Base-by-base conservation (phyloP, 345 rosid species). In the Ailanthus altissimus region DNA sequence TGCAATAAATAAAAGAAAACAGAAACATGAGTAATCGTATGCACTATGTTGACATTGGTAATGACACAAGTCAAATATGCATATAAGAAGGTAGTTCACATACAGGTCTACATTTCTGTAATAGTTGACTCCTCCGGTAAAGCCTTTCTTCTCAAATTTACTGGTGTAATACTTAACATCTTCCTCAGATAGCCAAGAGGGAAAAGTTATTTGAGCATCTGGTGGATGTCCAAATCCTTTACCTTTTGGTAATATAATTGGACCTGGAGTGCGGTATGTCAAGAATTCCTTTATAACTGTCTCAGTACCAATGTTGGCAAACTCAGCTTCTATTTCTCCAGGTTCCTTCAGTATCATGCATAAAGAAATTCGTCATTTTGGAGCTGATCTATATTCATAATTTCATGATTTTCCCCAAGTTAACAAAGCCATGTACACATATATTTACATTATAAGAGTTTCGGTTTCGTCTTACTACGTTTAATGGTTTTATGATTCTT, bases 101-200 rank as follows among this genome's bases (percentile, higher is more conserved):
- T 88, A 91, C 97, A 84, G 77, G 77, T 93, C 83, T 72, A 90
- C 18, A 67, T 86, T 86, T 75, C 97, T 86, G 80, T 94, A 94
- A 83, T 91, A 93, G 88, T 94, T 94, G 36, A 94, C 64, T 43
- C 80, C 85, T 62, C 94, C 91, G 6, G 97, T 91, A 84, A 94
- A 93, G 66, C 98, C 95, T 49, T 59, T 92, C 18, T 80, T 83
- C 77, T 85, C 79, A 58, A 80, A 91, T 78, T 91, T 89, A 70
- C 67, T 42, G 46, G 67, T 77, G 81, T 83, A 88, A 73, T 88
- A 91, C 54, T 80, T 65, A 12, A 91, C 23, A 72, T 88, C 94
- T 81, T 81, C 85, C 67, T 93, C 86, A 0, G 91, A 76, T 14
- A 93, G 71, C 98, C 97, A 93, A 59, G 89, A n/a, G 16, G 98